Evolutionary conservation across 192 early-diverging fungal species (phyloP).

Genomic region (Umbelopsis vinacea): DNA sequence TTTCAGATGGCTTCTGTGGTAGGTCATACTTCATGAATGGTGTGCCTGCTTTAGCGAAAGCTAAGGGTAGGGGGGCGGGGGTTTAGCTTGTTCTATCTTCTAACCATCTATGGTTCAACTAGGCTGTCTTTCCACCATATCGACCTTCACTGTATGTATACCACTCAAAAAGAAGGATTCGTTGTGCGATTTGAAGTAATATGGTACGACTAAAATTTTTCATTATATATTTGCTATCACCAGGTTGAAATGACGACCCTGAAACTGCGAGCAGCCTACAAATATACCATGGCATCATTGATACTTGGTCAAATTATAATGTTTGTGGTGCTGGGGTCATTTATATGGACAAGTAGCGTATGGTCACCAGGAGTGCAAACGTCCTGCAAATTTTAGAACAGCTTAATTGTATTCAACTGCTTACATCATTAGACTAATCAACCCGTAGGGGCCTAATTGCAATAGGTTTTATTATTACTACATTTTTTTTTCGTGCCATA

Average conservation of each 20-base stretch:
- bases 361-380: neutral
- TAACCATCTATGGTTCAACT: neutral
- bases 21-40: constrained; percentile 14
- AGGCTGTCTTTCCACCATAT: constrained; percentile 50
- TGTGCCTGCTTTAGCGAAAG: neutral
- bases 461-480: no score
- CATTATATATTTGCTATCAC: neutral
- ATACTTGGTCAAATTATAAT: constrained; percentile 41
- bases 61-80: no score
- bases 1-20: constrained; percentile 64
- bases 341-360: constrained; percentile 40
- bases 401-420: neutral
- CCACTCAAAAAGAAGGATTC: neutral
- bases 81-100: neutral
- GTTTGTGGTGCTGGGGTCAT: constrained; percentile 49
- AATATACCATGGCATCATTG: constrained; percentile 39
- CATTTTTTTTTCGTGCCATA: no score
- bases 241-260: constrained; percentile 41
- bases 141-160: constrained; percentile 43
- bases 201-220: no score
- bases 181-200: neutral
- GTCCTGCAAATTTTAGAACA: constrained; percentile 3
- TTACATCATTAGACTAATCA: no score
- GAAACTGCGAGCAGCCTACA: constrained; percentile 34
- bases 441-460: no score